A percentile compares a stretch with the other conserved stretches of the same genome.
phyloP scores from a whole-genome alignment of 345 rosid genomes.

The Gossypium mustelinum region DNA sequence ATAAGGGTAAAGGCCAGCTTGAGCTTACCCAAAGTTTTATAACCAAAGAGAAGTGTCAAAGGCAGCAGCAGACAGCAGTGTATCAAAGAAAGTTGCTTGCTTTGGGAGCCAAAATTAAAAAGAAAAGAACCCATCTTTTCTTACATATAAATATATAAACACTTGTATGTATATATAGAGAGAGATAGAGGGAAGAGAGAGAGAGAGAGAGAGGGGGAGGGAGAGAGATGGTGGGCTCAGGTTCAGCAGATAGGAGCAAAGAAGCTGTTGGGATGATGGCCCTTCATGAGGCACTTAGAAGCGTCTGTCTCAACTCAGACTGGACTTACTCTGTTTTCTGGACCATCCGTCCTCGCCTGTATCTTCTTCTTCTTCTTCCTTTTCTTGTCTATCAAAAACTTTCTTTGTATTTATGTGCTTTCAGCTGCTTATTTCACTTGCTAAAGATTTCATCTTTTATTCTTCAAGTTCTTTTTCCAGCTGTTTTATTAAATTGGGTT shows the following conservation, averaged over 20 bases:
- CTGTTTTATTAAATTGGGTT: slow-evolving; percentile 31
- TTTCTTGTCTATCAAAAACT: background rate
- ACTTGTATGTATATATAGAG: background rate
- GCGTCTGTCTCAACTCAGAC: slow-evolving; percentile 92
- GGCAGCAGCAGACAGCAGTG: background rate
- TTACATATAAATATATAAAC: background rate
- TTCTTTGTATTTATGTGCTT: slow-evolving; percentile 14
- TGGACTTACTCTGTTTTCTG: slow-evolving; percentile 99
- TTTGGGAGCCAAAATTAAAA: background rate
- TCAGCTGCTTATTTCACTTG: background rate
- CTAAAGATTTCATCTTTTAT: background rate
- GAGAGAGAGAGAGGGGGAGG: slow-evolving; percentile 21
- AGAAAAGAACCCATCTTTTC: background rate
- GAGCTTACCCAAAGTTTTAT: background rate
- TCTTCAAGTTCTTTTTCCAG: background rate
- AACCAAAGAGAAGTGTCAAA: background rate
- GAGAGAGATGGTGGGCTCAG: slow-evolving; percentile 96
- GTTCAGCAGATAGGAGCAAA: slow-evolving; percentile 93
- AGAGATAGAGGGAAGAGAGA: slow-evolving; percentile 18
- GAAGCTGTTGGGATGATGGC: slow-evolving; percentile 99
- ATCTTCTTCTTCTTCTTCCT: slow-evolving; percentile 16
- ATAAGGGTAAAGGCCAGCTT: background rate
- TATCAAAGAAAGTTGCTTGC: background rate
- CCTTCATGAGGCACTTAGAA: slow-evolving; percentile 99
- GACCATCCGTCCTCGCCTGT: slow-evolving; percentile 99